These are phyloP conservation scores for Geotrichum aggregatum DNA, from an alignment of 1,139 yeast species.

Conservation along the genomic window DNA sequence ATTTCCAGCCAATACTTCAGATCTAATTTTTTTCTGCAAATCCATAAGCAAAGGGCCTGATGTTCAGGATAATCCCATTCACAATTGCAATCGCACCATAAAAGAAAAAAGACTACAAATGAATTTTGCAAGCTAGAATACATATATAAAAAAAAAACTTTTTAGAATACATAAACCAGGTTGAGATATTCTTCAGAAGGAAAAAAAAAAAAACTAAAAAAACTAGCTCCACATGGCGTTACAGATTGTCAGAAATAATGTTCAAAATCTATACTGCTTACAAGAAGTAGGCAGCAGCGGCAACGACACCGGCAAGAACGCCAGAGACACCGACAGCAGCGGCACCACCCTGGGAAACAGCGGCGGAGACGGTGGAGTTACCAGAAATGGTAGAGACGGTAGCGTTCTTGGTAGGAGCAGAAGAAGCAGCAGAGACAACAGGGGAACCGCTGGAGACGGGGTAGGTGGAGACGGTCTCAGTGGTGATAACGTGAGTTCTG, in stretches of 20 bases:
- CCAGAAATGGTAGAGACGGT: neutral
- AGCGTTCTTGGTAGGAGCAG: slow-evolving; percentile 13
- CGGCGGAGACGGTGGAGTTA: slow-evolving; percentile 14
- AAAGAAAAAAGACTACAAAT: too few species aligned
- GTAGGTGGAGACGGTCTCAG: slow-evolving; percentile 43
- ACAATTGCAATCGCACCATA: too few species aligned
- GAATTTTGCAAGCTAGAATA: too few species aligned
- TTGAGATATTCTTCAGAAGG: neutral
- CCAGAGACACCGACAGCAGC: slow-evolving; percentile 35
- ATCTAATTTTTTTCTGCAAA: too few species aligned
- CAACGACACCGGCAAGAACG: slow-evolving; percentile 40
- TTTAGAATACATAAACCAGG: neutral
- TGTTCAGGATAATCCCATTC: too few species aligned
- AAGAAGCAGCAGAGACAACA: slow-evolving; percentile 10
- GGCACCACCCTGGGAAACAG: slow-evolving; percentile 33
- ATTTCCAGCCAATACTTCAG: too few species aligned
- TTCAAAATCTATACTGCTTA: slow-evolving; percentile 26
- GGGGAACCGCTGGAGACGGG: slow-evolving; percentile 29
- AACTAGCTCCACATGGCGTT: neutral
- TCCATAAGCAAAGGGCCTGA: too few species aligned
- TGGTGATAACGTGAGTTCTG: slow-evolving; percentile 47
- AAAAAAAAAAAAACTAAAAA: slow-evolving; percentile 7
- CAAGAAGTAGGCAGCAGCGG: slow-evolving; percentile 40
- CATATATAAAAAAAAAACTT: too few species aligned
- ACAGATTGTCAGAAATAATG: neutral